Base-by-base conservation (phyloP, 2,329 filamentous ascomycete genomes). In the Fusarium austroafricanum region DNA sequence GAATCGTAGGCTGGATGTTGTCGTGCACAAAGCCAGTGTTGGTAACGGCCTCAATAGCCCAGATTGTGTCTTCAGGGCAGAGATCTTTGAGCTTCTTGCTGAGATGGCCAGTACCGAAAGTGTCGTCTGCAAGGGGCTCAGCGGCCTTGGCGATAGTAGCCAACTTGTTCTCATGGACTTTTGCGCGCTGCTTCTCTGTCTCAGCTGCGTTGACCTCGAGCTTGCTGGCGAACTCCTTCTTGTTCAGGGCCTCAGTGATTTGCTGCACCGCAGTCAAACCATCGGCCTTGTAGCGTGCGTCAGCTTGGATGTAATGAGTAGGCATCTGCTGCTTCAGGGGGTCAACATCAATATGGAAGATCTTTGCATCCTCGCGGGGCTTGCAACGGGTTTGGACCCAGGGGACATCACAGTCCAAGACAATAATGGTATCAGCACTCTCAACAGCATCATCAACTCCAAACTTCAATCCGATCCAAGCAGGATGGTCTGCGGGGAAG, bases 321-420 rank as follows among this genome's bases (percentile, higher is more conserved):
- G 90, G 90, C 83, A 93, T 93, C 76, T 90, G 85, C 76, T 90
- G 87, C 80, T 91, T 91, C 23, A 90, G 78, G 2, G 89, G 87
- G 68, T 91, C 89, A 46, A 89, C 82, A 68, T 91, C 89, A 42
- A 91, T 83, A 71, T 91, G 89, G 78, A 87, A 90, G 55, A 91
- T 80, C 64, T 81, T 83, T 20, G 85, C 84, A 17, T 83, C 81
- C 4, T 80, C 76, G 2, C 77, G 77, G 1, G 89, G 89, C 67
- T 82, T 83, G 77, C 86, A 89, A 17, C 89, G 88, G 0, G 93
- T 96, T n/a, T 90, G 89, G 55, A 97, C 94, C 93, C 94, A 97
- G 0, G 94, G 94, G 0, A 97, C 93, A 75, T 97, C 94, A 67
- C 93, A 96, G 78, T 97, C 92, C 23, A 97, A 75, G 4, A 97